A percentile compares a stretch with the other conserved stretches of the same genome.
These are phyloP conservation scores for Apophysomyces ossiformis DNA, from an alignment of 371 early-diverging fungal genomes.

Conservation along the genomic window DNA sequence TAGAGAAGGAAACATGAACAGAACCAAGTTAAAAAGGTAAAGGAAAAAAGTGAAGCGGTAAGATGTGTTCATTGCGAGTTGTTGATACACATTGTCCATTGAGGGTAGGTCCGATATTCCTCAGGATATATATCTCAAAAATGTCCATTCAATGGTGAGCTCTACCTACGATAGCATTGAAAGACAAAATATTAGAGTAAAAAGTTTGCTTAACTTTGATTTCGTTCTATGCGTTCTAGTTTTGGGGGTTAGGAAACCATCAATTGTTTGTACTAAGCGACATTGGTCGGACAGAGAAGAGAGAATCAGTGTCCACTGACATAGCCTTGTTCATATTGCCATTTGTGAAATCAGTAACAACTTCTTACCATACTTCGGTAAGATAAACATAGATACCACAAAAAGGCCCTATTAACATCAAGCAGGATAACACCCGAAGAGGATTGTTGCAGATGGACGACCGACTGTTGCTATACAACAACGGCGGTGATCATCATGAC, in stretches of 20 bases:
- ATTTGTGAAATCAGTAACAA: slow-evolving; percentile 71
- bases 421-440: slow-evolving; percentile 70
- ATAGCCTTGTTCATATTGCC: slow-evolving; percentile 66
- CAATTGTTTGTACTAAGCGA: slow-evolving; percentile 62
- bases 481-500: slow-evolving; percentile 63
- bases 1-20: slow-evolving; percentile 18
- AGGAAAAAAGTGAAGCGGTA: not conserved
- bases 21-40: slow-evolving; percentile 14
- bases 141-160: slow-evolving; percentile 64
- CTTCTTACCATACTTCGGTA: slow-evolving; percentile 62
- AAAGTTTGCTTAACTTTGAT: not conserved
- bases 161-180: not conserved
- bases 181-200: slow-evolving; percentile 1
- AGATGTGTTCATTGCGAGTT: not conserved
- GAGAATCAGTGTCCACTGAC: slow-evolving; percentile 11
- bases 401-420: slow-evolving; percentile 1
- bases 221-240: slow-evolving; percentile 42
- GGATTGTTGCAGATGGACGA: slow-evolving; percentile 75
- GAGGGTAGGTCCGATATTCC: slow-evolving; percentile 20
- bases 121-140: slow-evolving; percentile 64
- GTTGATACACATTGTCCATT: not conserved
- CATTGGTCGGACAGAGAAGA: not conserved
- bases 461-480: slow-evolving; percentile 71
- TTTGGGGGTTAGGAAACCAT: slow-evolving; percentile 79
- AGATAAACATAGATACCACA: slow-evolving; percentile 12